Conservation (phyloP, 495 filamentous ascomycete species). For the Rhypophila decipiens region DNA sequence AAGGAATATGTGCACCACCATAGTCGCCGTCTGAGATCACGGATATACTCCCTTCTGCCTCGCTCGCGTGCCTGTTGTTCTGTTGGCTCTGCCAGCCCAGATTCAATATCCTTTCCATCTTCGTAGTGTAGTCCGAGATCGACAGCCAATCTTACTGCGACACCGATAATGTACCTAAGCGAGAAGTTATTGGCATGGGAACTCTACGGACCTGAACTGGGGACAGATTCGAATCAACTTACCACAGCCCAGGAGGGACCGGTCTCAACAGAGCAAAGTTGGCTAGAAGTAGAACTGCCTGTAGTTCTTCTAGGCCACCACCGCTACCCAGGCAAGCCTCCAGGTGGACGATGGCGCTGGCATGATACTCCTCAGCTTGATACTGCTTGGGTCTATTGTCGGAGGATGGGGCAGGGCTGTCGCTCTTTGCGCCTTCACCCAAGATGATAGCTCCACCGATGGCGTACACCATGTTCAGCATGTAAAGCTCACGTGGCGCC, state of each 20-base stretch:
- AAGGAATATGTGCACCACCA: slow-evolving; percentile 98
- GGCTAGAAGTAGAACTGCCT: slow-evolving; percentile 83
- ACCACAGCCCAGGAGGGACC: slow-evolving; percentile 87
- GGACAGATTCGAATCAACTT: too few relatives aligned
- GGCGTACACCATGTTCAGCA: slow-evolving; percentile 96
- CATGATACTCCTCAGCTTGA: slow-evolving; percentile 93
- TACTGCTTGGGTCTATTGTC: slow-evolving; percentile 48
- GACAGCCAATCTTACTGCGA: slow-evolving; percentile 82
- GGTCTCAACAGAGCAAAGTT: slow-evolving; percentile 87
- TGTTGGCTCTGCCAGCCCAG: slow-evolving; percentile 15
- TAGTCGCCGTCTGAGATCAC: slow-evolving; percentile 77
- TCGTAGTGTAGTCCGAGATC: slow-evolving; percentile 92
- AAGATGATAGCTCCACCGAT: slow-evolving; percentile 92
- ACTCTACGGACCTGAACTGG: too few relatives aligned
- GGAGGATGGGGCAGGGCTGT: slow-evolving; percentile 9
- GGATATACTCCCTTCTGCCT: slow-evolving; percentile 76
- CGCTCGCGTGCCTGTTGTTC: slow-evolving; percentile 41
- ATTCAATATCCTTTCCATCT: slow-evolving; percentile 64
- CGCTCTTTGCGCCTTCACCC: slow-evolving; percentile 43
- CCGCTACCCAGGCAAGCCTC: slow-evolving; percentile 79
- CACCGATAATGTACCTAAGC: slow-evolving; percentile 77
- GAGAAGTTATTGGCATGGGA: too few relatives aligned
- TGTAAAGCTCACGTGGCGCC: slow-evolving; percentile 78
- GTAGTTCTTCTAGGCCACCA: slow-evolving; percentile 82
- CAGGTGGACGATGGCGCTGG: slow-evolving; percentile 83